These are phyloP conservation scores for Ophiosphaerella korrae DNA, from an alignment of 2,329 filamentous ascomycete genomes.

Conservation along the genomic window DNA sequence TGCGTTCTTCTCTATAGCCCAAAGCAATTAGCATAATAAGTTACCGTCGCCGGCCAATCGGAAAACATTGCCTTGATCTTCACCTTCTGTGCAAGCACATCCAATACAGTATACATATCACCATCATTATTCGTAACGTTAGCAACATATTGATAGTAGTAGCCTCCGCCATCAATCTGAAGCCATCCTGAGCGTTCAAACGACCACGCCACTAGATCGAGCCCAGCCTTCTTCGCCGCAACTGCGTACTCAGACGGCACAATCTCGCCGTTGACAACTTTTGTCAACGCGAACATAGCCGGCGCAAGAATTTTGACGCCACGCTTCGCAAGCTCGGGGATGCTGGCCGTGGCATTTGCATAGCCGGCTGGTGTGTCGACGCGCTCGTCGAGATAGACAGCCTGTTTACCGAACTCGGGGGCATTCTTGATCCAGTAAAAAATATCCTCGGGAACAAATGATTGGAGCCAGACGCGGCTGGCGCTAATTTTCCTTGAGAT, in stretches of 20 bases:
- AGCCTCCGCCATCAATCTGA: slow-evolving; percentile 52
- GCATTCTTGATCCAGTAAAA: slow-evolving; percentile 69
- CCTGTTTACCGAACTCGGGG: slow-evolving; percentile 65
- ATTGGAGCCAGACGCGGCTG: slow-evolving; percentile 60
- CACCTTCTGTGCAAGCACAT: slow-evolving; percentile 67
- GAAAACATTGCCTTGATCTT: slow-evolving; percentile 67
- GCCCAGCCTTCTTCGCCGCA: slow-evolving; percentile 63
- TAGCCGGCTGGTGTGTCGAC: slow-evolving; percentile 58
- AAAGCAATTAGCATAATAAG: slow-evolving; percentile 75
- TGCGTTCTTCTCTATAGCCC: slow-evolving; percentile 37
- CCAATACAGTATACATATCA: slow-evolving; percentile 67
- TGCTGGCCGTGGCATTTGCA: slow-evolving; percentile 59
- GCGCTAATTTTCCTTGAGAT: slow-evolving; percentile 45
- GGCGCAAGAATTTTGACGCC: slow-evolving; percentile 69
- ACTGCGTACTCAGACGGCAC: slow-evolving; percentile 68
- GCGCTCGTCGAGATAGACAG: slow-evolving; percentile 68
- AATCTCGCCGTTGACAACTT: slow-evolving; percentile 57
- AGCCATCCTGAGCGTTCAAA: slow-evolving; percentile 69
- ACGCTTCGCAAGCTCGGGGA: slow-evolving; percentile 60
- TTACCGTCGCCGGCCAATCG: slow-evolving; percentile 72
- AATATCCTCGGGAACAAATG: slow-evolving; percentile 67
- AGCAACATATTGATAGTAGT: slow-evolving; percentile 49
- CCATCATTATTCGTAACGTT: slow-evolving; percentile 66
- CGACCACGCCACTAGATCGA: slow-evolving; percentile 71
- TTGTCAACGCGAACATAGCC: slow-evolving; percentile 66